Evolutionary conservation across 495 filamentous ascomycete species (phyloP), one percentile per base, ranked within the genome.

Genomic region (Penicillium coprophilum): DNA sequence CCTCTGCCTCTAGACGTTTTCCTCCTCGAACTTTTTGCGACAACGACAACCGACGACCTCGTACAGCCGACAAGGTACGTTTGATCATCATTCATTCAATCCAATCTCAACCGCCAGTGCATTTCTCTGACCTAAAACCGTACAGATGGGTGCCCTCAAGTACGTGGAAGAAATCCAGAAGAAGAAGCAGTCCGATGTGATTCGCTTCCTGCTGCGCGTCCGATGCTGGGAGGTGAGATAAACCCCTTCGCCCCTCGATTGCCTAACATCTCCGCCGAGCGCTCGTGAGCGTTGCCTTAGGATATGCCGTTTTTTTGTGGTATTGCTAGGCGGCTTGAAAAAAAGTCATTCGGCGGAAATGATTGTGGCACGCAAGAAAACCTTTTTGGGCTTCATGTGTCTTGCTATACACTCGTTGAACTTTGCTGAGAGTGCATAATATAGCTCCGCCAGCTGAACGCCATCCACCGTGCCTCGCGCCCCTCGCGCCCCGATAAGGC

Each of bases 381-480:
- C 57, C 57, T 53, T 56, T 64, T 46, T 32, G 44, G 64, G 65
- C 41, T 61, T 70, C 59, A 47, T 72, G 76, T 83, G 78, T 81
- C 77, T 85, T 94, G 92, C 89, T 96, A 90, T 92, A 91, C 89
- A 94, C 91, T 96, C 91, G 90, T 93, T 96, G 92, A 96, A 94
- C 91, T 85, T 87, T 87, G 91, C 92, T 97, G 91, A 97, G 91
- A 96, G 91, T 96, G 89, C 88, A 92, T 86, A 92, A 92, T 91
- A 90, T 92, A 97, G 92, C 90, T 95, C 75, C 92, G 92, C 80
- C 92, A 97, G 84, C 81, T 96, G 78, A 92, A 96, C 81, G 92
- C 94, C 80, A 92, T 97, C 83, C 94, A 98, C 86, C 94, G 94
- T 70, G 94, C 94, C 69, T 96, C 92, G 67, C 91, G 92, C 66